These are phyloP conservation scores for Tuber microsphaerosporum DNA, from an alignment of 495 filamentous ascomycete genomes.

Conservation along the genomic window DNA sequence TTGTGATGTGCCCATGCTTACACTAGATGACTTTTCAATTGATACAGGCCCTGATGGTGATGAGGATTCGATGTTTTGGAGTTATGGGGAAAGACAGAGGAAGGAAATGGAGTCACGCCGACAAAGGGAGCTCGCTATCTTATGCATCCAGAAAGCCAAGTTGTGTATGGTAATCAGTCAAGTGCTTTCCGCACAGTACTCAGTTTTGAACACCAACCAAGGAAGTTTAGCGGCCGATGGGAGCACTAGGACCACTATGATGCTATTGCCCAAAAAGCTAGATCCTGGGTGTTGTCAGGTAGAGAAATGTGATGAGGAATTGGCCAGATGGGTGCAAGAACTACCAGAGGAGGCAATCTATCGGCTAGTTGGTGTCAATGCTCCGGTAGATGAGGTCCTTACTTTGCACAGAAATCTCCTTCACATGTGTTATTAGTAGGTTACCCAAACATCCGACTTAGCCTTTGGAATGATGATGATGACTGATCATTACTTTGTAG, in stretches of 20 bases:
- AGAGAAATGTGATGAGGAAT: conserved; percentile 61
- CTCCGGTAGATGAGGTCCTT: conserved; percentile 49
- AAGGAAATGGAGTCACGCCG: conserved; percentile 33
- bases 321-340: conserved; percentile 63
- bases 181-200: conserved; percentile 79
- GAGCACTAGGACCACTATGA: conserved; percentile 72
- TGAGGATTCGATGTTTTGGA: conserved; percentile 51
- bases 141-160: conserved; percentile 88
- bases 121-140: conserved; percentile 66
- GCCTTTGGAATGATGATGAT: neutral
- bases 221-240: conserved; percentile 55
- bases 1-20: conserved; percentile 82
- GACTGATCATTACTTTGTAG: conserved; percentile 40
- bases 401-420: conserved; percentile 70
- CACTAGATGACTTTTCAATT: conserved; percentile 75
- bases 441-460: conserved; percentile 1
- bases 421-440: conserved; percentile 69
- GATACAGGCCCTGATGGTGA: conserved; percentile 48
- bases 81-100: conserved; percentile 26
- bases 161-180: conserved; percentile 79
- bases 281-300: conserved; percentile 64
- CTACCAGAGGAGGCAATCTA: conserved; percentile 52
- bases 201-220: conserved; percentile 74
- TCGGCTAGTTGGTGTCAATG: conserved; percentile 10
- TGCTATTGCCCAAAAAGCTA: conserved; percentile 77